phyloP scores from a whole-genome alignment of 129 eudicot genomes.

The Centella asiatica region DNA sequence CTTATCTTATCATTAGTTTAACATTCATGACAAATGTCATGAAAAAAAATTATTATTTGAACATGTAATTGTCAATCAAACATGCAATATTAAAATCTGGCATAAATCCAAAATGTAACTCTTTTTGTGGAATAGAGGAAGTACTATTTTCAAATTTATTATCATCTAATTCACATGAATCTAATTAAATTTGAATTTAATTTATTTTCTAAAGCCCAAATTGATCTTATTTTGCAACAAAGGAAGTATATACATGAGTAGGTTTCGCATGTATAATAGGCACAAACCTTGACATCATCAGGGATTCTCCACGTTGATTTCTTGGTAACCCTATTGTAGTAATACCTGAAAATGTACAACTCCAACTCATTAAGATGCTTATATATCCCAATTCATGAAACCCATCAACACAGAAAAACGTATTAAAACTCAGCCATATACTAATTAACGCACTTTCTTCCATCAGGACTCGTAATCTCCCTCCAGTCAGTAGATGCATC shows the following conservation, averaged over 20 bases:
- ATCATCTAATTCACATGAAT: no score
- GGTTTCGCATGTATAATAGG: neutral
- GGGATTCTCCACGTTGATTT: conserved; percentile 93
- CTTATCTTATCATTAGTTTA: no score
- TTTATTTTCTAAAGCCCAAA: no score
- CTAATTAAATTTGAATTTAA: neutral
- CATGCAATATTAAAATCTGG: no score
- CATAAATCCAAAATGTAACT: no score
- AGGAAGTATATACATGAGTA: conserved; percentile 1
- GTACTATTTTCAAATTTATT: no score
- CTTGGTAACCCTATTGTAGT: conserved; percentile 65
- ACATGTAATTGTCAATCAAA: no score
- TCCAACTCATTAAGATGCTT: conserved; percentile 6
- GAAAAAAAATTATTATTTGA: no score
- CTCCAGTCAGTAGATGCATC: conserved; percentile 96
- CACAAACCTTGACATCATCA: conserved; percentile 70
- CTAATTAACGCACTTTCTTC: conserved; percentile 57
- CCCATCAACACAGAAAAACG: neutral
- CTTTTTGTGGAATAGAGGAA: no score
- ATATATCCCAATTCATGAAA: neutral
- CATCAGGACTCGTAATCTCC: conserved; percentile 65
- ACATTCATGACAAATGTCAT: no score
- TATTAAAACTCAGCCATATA: conserved; percentile 4
- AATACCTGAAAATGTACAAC: conserved; percentile 46
- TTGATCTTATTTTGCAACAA: no score